Conservation (phyloP, 1,139 yeast species). For the Saccharomyces hybrid region DNA sequence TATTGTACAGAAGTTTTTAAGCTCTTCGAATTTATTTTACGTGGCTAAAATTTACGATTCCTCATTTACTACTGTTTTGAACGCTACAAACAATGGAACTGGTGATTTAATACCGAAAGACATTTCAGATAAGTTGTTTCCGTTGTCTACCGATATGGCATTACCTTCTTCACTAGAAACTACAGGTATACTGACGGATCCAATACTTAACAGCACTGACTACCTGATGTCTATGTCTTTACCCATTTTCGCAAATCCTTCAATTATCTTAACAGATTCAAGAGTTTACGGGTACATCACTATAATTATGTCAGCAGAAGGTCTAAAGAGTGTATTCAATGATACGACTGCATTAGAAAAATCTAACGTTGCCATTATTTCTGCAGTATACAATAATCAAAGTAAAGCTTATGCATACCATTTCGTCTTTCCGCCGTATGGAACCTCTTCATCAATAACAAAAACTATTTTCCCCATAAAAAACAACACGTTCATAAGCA, state of each 20-base stretch:
- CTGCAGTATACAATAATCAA: conserved; percentile 25
- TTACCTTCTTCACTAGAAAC: conserved; percentile 40
- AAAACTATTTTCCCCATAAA: conserved; percentile 27
- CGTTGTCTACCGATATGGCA: conserved; percentile 40
- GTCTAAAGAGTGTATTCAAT: conserved; percentile 44
- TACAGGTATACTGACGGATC: conserved; percentile 51
- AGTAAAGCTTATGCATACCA: conserved; percentile 32
- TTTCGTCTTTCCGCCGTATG: conserved; percentile 35
- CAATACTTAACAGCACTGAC: conserved; percentile 39
- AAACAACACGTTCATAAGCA: conserved; percentile 21
- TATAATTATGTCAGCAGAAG: conserved; percentile 52
- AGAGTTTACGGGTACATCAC: conserved; percentile 67
- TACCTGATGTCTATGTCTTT: conserved; percentile 39
- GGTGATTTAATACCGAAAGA: conserved; percentile 30
- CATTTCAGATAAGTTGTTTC: conserved; percentile 39
- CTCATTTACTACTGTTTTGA: conserved; percentile 30
- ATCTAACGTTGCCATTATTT: conserved; percentile 38
- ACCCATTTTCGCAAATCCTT: conserved; percentile 66
- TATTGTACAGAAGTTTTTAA: conserved; percentile 32
- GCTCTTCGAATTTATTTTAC: no score
- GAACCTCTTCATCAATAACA: conserved; percentile 17
- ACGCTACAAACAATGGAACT: conserved; percentile 36
- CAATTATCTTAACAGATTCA: conserved; percentile 54
- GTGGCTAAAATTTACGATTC: conserved; percentile 8
- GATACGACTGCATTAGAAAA: conserved; percentile 40